Evolutionary conservation across 2,329 filamentous ascomycete genomes (phyloP).

Genomic region (Beauveria sp.): DNA sequence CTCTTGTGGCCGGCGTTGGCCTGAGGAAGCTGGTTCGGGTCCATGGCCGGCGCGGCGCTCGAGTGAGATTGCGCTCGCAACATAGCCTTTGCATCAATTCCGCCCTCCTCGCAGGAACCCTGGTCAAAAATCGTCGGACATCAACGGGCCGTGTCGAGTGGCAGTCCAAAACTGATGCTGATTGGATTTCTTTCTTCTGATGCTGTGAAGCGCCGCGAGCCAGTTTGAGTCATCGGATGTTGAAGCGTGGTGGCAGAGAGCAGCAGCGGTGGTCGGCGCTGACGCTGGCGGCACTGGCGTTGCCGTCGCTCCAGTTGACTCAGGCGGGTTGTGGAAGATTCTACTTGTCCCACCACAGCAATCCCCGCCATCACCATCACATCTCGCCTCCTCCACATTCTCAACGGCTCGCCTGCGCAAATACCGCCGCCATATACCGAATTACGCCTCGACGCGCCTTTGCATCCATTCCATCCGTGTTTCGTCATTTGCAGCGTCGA

Average conservation of each 20-base stretch:
- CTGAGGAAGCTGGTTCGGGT: slow-evolving; percentile 10
- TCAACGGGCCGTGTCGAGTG: background rate
- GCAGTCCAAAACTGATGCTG: background rate
- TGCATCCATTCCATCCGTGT: slow-evolving; percentile 14
- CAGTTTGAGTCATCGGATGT: slow-evolving; percentile 4
- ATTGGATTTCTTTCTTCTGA: background rate
- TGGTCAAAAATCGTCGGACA: background rate
- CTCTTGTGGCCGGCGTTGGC: slow-evolving; percentile 38
- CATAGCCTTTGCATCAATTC: slow-evolving; percentile 12
- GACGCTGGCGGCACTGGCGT: background rate
- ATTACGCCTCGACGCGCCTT: slow-evolving; percentile 11
- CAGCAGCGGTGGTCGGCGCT: background rate
- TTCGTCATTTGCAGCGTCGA: slow-evolving; percentile 19
- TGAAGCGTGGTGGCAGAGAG: background rate
- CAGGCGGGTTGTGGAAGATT: slow-evolving; percentile 37
- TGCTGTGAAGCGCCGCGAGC: background rate
- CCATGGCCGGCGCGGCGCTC: slow-evolving; percentile 7
- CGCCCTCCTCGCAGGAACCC: background rate
- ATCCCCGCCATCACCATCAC: slow-evolving; percentile 15
- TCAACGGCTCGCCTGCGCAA: slow-evolving; percentile 14
- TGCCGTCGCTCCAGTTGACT: slow-evolving; percentile 23
- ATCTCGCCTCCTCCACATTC: slow-evolving; percentile 12
- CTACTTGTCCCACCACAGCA: slow-evolving; percentile 21
- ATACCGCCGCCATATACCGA: slow-evolving; percentile 7
- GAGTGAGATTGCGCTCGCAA: slow-evolving; percentile 15